Base-by-base conservation (phyloP, 2,329 filamentous ascomycete genomes). In the Cladosporium oxysporum region DNA sequence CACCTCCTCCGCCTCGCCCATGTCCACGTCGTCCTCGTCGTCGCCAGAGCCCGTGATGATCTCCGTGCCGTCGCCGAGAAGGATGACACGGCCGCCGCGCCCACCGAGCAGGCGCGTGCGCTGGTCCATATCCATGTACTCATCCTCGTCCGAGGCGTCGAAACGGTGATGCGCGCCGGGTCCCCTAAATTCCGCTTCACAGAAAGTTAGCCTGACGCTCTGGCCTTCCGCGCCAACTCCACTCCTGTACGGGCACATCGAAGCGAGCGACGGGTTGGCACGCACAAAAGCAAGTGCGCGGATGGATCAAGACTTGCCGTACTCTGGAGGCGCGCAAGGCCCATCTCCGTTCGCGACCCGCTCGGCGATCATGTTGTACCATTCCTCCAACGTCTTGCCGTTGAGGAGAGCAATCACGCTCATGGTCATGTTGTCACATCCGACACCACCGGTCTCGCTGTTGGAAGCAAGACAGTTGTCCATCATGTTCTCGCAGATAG, bases 351-450 rank as follows among this genome's bases (percentile, higher is more conserved):
- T 93, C 74, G 93, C 92, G 80, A 99, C 95, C 77, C 95, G 88
- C 83, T 91, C 92, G 75, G 90, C 92, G 79, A 99, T 91, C 83
- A 93, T 90, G 76, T 97, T 92, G 80, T 99, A 99, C 95, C 95
- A 99, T 82, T 97, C 91, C 76, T 97, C 93, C 86, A 96, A 96
- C 73, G 89, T 91, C 85, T 91, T 93, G 79, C 94, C 95, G 76
- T 91, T 88, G 72, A 99, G 86, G 77, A 99, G 88, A 71, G 90
- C 95, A 76, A 99, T 83, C 71, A 99, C 86, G 73, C 90, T 84
- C 91, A 99, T 98, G 72, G 95, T 99, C 95, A 99, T 99, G 84
- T 99, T 99, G 83, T 99, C 95, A 79, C 95, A 99, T 68, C 95
- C 95, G 68, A 99, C 94, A 69, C 95, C 95, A 64, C 95, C 95